Percentiles rank a stretch among this genome's conserved stretches.
Conservation (phyloP, 1,139 yeast genomes). For the Candida labiduridarum region DNA sequence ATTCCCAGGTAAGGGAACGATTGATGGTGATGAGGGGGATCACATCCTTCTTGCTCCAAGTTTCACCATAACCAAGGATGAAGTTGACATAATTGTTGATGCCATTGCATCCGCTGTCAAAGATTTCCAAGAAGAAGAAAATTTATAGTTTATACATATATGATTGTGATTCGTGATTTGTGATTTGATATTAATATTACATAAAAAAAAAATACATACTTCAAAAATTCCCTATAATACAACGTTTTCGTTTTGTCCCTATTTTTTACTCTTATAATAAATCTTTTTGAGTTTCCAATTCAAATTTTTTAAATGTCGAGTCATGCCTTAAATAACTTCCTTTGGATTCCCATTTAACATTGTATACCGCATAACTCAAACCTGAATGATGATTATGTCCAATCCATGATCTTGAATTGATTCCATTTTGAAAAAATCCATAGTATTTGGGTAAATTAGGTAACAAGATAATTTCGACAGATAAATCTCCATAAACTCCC, state of each 20-base stretch:
- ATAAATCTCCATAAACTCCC: constrained; percentile 52
- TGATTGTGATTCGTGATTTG: no score
- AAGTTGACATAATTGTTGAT: constrained; percentile 32
- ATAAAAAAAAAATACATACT: neutral
- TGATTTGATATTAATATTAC: neutral
- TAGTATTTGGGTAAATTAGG: constrained; percentile 66
- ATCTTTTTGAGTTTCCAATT: constrained; percentile 25
- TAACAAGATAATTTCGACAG: constrained; percentile 68
- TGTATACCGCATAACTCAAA: constrained; percentile 59
- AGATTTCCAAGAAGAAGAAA: neutral
- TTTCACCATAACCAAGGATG: constrained; percentile 46
- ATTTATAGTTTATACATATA: no score
- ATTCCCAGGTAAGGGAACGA: constrained; percentile 48
- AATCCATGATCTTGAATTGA: constrained; percentile 75
- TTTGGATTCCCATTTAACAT: constrained; percentile 52
- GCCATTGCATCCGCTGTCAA: constrained; percentile 1
- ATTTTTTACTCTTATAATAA: constrained; percentile 20
- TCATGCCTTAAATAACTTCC: constrained; percentile 35
- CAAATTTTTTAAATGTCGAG: constrained; percentile 30
- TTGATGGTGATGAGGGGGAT: constrained; percentile 39
- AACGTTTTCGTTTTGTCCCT: constrained; percentile 12
- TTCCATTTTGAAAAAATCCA: constrained; percentile 66
- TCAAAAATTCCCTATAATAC: neutral
- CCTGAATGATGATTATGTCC: constrained; percentile 61
- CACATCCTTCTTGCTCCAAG: constrained; percentile 55